Conservation (phyloP, 108 stramenopile genomes). For the Stephanodiscus minutulus region DNA sequence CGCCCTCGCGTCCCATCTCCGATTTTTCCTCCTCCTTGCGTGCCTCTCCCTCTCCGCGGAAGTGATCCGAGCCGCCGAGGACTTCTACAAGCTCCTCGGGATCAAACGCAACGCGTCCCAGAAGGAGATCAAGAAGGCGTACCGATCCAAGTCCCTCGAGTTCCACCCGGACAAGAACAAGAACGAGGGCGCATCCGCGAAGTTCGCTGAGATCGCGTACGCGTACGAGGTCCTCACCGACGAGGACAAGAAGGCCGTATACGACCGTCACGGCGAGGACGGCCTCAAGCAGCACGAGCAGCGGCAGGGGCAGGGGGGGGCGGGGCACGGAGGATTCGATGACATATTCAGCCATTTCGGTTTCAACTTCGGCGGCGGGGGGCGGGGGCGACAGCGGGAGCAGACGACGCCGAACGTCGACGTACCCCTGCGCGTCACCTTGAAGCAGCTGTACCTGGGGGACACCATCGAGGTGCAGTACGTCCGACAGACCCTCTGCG, state of each 20-base stretch:
- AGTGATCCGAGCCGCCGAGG: slow-evolving; percentile 42
- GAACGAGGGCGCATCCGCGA: slow-evolving; percentile 85
- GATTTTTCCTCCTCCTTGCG: slow-evolving; percentile 9
- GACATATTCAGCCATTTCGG: slow-evolving; percentile 84
- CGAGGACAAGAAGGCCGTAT: slow-evolving; percentile 92
- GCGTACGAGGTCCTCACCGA: slow-evolving; percentile 97
- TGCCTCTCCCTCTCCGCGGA: slow-evolving; percentile 13
- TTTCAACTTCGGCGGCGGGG: slow-evolving; percentile 73
- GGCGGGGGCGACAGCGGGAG: slow-evolving; percentile 75
- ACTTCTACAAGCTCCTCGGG: slow-evolving; percentile 85
- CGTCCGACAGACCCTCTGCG: slow-evolving; percentile 88
- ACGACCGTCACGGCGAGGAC: slow-evolving; percentile 96
- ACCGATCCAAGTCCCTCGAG: slow-evolving; percentile 89
- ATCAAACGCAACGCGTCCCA: slow-evolving; percentile 63
- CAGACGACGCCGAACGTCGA: slow-evolving; percentile 90
- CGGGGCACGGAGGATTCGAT: slow-evolving; percentile 76
- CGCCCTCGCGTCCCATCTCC: background rate
- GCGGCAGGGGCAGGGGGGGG: slow-evolving; percentile 67
- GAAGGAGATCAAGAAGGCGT: slow-evolving; percentile 95
- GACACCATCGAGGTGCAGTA: slow-evolving; percentile 92
- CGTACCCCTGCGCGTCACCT: slow-evolving; percentile 88
- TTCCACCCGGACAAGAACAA: slow-evolving; percentile 98
- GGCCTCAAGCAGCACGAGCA: slow-evolving; percentile 94
- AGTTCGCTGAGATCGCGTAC: slow-evolving; percentile 93
- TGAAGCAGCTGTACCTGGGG: slow-evolving; percentile 92